These are phyloP conservation scores for Vanilla planifolia DNA, from an alignment of 106 monocot species.

Conservation along the genomic window DNA sequence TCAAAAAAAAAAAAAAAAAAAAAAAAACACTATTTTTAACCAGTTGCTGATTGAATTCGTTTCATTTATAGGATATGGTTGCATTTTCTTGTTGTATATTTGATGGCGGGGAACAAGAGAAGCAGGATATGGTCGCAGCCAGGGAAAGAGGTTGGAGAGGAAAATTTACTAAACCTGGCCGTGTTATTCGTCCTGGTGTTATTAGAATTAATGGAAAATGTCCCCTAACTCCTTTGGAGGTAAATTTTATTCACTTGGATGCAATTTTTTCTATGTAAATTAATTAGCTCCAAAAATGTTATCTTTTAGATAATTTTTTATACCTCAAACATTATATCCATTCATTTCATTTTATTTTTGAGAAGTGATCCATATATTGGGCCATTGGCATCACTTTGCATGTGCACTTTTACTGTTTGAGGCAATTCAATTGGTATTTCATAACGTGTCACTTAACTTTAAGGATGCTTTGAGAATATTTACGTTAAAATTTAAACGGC, in stretches of 20 bases:
- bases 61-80: conserved; percentile 85
- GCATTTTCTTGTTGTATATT: conserved; percentile 97
- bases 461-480: no score
- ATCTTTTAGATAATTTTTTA: not conserved
- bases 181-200: conserved; percentile 81
- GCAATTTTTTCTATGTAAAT: not conserved
- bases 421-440: no score
- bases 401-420: no score
- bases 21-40: not conserved
- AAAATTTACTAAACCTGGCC: conserved; percentile 92
- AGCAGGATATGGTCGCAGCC: conserved; percentile 71
- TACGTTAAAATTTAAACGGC: no score
- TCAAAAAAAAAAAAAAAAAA: no score
- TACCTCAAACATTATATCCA: not conserved
- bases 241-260: conserved; percentile 19
- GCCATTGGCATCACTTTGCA: not conserved
- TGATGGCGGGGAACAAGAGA: conserved; percentile 95
- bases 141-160: conserved; percentile 99
- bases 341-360: not conserved
- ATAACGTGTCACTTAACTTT: no score
- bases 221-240: conserved; percentile 98
- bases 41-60: no score
- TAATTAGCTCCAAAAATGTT: not conserved
- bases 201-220: conserved; percentile 98
- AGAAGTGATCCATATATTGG: not conserved